Base-by-base conservation (phyloP, 768 basidiomycete genomes). In the Steccherinum ochraceum region DNA sequence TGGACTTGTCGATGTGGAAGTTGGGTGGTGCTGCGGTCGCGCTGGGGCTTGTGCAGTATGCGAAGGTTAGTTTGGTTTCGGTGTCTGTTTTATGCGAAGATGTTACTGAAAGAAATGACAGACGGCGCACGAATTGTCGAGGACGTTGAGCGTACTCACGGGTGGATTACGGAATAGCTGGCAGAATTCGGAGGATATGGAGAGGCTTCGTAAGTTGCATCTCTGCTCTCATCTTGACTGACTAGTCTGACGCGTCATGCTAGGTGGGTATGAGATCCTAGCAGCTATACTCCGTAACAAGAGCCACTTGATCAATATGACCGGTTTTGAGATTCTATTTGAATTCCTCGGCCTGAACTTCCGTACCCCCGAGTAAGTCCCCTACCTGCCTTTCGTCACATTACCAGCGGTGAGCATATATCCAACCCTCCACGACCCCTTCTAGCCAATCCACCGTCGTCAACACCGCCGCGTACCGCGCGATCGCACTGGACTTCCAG, bases 131-230 rank as follows among this genome's bases (percentile, higher is more conserved):
- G 90, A 93, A 57, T 58, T 95, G 2, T 87, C 86, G 0, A 72
- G 84, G 13, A 77, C 89, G 0, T 65, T 93, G 4, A 71, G 82
- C 3, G 79, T 93, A 23, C 66, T 95, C 19, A 77, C 80, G 7
- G 91, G 94, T 58, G 80, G 86, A 2, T 64, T 96, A 42, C 80
- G 80, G 56, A 84, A 87, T 57, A 89, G 81, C 58, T 97, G 94
- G 94, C 81, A 89, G 59, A 92, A 91, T 60, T 93, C 89, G 27
- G 93, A 94, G 62, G 94, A 96, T 58, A 92, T 94, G 85, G 93
- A 95, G 62, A 75, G 85, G 26, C 68, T 93, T 49, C 81, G 92
- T 93, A 58, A 60, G 86, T 73, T 12, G 13, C 12, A 2, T 1
- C 20, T 2, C 46, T 4, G 16, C 27, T 21, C 41, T 20, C 3